Base-by-base conservation (phyloP, 176 grass and related monocot genomes). In the Secale cereale region DNA sequence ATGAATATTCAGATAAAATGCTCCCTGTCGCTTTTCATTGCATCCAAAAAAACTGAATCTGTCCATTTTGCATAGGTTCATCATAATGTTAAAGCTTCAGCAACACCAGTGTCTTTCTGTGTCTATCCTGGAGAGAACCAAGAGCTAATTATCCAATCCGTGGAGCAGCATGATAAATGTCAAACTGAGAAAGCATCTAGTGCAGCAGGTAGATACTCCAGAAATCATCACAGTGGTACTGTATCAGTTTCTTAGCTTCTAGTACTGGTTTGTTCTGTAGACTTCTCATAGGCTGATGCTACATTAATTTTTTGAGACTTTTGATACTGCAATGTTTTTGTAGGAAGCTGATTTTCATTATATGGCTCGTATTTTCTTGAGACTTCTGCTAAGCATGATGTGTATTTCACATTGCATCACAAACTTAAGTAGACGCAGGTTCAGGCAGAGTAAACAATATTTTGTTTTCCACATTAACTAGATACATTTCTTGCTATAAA, bases 51-150 rank as follows among this genome's bases (percentile, higher is more conserved):
- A 43, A 43, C 16, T 72, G 22, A 19, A 14, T 71, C 14, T 70
- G 3, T 59, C 59, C 32, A 82, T 82, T 82, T 56, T 64, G 40
- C 35, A 14, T 15, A 87, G 80, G 64, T 70, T 73, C 35, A 33
- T 81, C 26, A 35, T 82, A 81, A 60, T 25, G 46, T 40, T 78
- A 57, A 41, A 77, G 62, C 46, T 70, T 77, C 79, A 87, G 63
- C 62, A 77, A 52, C 33, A 70, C 62, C 86, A 22, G 68, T 81
- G 32, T 69, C 79, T 77, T 67, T 87, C 25, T 81, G 16, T 60
- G 59, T 87, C 75, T 76, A 80, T 78, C 89, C 67, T 45, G 82
- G 85, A 65, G 89, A 81, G 70, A 87, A 77, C 66, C 76, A 82
- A 41, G 75, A 82, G 35, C 61, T 87, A 40, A 84, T 70, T 39